Conservation (phyloP, 345 rosid species). For the Salix brachista region DNA sequence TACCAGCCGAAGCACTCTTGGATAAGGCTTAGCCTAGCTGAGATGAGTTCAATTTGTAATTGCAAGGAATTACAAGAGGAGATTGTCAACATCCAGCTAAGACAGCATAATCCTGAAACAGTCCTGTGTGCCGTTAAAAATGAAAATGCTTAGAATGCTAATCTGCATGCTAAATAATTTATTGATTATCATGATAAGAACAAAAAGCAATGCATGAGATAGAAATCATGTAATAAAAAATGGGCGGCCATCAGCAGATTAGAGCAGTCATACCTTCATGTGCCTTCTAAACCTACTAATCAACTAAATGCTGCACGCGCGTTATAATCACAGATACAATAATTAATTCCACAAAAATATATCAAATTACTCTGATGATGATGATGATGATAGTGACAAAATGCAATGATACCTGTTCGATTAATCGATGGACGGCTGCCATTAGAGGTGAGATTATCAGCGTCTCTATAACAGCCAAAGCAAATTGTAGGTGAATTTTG, state of each 20-base stretch:
- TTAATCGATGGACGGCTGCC: no score
- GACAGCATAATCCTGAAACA: neutral
- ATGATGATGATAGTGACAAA: no score
- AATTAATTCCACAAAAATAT: no score
- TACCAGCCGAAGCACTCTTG: neutral
- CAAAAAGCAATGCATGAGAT: neutral
- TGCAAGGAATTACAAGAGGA: neutral
- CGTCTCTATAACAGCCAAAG: no score
- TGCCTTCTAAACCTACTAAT: conserved; percentile 61
- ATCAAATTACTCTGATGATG: no score
- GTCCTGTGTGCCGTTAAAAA: neutral
- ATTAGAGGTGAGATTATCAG: no score
- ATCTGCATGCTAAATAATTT: neutral
- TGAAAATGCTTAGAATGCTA: neutral
- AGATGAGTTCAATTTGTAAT: neutral
- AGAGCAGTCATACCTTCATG: conserved; percentile 57
- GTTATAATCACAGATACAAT: no score
- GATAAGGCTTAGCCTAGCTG: neutral
- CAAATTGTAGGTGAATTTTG: no score
- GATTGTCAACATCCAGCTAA: neutral
- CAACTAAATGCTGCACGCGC: no score
- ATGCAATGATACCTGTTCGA: no score
- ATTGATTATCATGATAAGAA: neutral
- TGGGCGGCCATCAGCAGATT: neutral
- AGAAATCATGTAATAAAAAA: neutral